Conservation (phyloP, 345 rosid genomes). For the Eutrema heterophyllum region DNA sequence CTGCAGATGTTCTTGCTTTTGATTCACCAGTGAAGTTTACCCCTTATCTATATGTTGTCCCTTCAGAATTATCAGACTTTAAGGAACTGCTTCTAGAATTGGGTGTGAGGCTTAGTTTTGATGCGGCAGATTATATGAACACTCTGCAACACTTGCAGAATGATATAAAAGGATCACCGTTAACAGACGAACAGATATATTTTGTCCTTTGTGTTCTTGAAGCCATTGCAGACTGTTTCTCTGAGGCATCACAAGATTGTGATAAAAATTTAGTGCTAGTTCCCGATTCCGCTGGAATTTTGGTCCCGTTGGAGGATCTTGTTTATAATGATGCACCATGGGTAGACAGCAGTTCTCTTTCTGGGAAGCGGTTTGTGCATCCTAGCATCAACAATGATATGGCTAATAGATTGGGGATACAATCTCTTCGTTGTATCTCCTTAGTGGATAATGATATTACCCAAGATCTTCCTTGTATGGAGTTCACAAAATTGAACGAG, state of each 20-base stretch:
- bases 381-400: slow-evolving; percentile 73
- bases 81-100: slow-evolving; percentile 69
- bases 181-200: slow-evolving; percentile 64
- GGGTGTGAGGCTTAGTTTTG: slow-evolving; percentile 83
- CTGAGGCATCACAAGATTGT: slow-evolving; percentile 47
- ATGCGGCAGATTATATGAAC: slow-evolving; percentile 68
- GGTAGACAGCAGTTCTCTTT: slow-evolving; percentile 63
- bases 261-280: slow-evolving; percentile 51
- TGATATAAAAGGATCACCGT: slow-evolving; percentile 54
- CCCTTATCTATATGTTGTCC: slow-evolving; percentile 93
- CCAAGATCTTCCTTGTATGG: slow-evolving; percentile 95
- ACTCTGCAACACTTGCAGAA: slow-evolving; percentile 65
- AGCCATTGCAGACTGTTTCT: slow-evolving; percentile 68
- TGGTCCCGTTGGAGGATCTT: slow-evolving; percentile 58
- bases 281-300: slow-evolving; percentile 71
- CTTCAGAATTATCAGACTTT: slow-evolving; percentile 83
- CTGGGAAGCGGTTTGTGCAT: slow-evolving; percentile 77
- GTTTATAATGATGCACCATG: slow-evolving; percentile 97
- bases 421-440: slow-evolving; percentile 78
- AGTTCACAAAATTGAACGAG: slow-evolving; percentile 63
- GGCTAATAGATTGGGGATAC: slow-evolving; percentile 81
- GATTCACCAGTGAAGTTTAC: slow-evolving; percentile 94
- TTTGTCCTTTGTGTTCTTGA: slow-evolving; percentile 83
- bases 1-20: slow-evolving; percentile 80
- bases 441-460: slow-evolving; percentile 73